phyloP scores from a whole-genome alignment of 1,284 basidiomycete genomes.

The Sporisorium exsertum region DNA sequence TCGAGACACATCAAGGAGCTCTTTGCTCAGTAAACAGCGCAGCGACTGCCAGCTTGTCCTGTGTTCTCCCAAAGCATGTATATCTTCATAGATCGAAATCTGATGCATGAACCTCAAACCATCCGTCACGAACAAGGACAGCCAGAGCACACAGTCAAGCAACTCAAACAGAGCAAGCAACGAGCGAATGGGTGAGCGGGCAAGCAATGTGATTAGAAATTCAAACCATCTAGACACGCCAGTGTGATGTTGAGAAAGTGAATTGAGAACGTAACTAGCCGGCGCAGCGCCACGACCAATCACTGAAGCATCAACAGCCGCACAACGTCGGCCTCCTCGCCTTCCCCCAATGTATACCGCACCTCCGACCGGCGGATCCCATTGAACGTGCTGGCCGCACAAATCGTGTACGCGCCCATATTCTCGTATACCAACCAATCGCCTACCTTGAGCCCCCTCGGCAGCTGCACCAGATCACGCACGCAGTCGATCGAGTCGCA shows the following conservation, averaged over 20 bases:
- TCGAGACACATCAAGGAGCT: constrained; percentile 63
- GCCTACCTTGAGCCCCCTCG: constrained; percentile 71
- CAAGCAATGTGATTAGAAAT: background rate
- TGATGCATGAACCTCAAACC: background rate
- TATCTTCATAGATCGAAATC: background rate
- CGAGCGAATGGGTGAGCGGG: too few relatives aligned
- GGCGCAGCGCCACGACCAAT: too few relatives aligned
- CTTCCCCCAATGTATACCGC: constrained; percentile 70
- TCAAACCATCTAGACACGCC: background rate
- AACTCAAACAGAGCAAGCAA: background rate
- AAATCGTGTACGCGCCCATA: constrained; percentile 94
- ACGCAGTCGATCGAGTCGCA: constrained; percentile 88
- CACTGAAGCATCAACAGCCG: constrained; percentile 37
- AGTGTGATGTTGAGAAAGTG: too few relatives aligned
- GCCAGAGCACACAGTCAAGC: background rate
- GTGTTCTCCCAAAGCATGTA: background rate
- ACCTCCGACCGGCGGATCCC: constrained; percentile 72
- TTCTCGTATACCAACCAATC: constrained; percentile 92
- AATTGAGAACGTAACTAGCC: too few relatives aligned
- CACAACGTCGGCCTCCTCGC: constrained; percentile 34
- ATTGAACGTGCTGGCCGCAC: constrained; percentile 88
- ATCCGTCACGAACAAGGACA: background rate
- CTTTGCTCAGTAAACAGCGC: constrained; percentile 42
- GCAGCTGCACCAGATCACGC: constrained; percentile 56
- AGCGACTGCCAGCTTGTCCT: background rate